Base-by-base conservation (phyloP, 148 eudicot species). In the Rhododendron mucronatum region DNA sequence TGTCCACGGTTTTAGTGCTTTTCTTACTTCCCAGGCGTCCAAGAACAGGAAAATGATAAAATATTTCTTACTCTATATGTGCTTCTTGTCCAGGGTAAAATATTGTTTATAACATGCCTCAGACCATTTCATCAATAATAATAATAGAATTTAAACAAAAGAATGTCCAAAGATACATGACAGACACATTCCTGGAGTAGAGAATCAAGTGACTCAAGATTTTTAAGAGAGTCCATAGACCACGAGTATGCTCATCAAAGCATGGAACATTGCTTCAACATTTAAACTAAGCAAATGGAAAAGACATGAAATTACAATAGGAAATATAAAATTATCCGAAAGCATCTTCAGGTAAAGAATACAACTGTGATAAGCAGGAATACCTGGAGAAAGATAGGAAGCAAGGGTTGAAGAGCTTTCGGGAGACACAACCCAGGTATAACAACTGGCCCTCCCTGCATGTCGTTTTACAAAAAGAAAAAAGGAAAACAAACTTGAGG, bases 351-450 rank as follows among this genome's bases (percentile, higher is more conserved):
- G 55, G 30, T 35, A 37, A 69, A 37, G 78, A 37, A 80, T 11
- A 41, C 65, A 74, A 37, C 77, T 35, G 78, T 51, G 26, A 53
- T 23, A 39, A 15, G 41, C 37, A 51, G 26, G 37, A 69, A 71
- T 93, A 97, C 99, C 95, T 95, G 98, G 84, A 97, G 99, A 88
- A 94, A 97, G 80, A 97, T 92, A 18, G 98, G 98, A 89, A 97
- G 96, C 85, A 97, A 89, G 71, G 99, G 99, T 85, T 94, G 98
- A 87, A 97, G 98, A 83, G 98, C 96, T 90, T 94, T 97, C 21
- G 98, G 98, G 28, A 97, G 98, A 91, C 99, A 97, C 57, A 97
- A 92, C 51, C 99, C 99, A 84, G 99, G 96, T 82, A 97, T 89
- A 75, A 97, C 87, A 89, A 97, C 92, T 3, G 93, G 92, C 82